A percentile compares a stretch with the other conserved stretches of the same genome.
phyloP scores from a whole-genome alignment of 345 rosid genomes.

The Brassica nigra region DNA sequence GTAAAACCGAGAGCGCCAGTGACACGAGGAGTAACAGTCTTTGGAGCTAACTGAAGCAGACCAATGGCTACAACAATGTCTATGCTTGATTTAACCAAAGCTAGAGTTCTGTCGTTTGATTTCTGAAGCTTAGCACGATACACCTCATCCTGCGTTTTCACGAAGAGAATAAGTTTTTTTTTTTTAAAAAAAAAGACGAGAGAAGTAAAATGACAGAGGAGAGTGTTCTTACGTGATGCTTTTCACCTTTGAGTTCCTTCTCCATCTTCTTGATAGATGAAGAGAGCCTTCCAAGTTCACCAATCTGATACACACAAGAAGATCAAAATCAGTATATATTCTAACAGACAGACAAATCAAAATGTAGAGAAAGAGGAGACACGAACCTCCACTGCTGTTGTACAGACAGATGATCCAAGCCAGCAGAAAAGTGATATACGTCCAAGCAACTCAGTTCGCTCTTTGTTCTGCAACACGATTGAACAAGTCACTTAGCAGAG shows the following conservation, averaged over 20 bases:
- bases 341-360: neutral
- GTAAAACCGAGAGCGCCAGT: conserved; percentile 86
- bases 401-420: conserved; percentile 88
- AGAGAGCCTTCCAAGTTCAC: conserved; percentile 90
- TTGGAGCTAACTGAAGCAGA: conserved; percentile 87
- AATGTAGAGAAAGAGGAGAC: neutral
- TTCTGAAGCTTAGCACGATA: conserved; percentile 73
- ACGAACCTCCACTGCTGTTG: conserved; percentile 82
- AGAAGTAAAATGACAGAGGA: neutral
- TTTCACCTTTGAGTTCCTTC: conserved; percentile 72
- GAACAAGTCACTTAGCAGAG: conserved; percentile 10
- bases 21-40: conserved; percentile 87
- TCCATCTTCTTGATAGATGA: conserved; percentile 77
- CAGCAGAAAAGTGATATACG: conserved; percentile 90
- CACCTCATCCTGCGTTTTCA: conserved; percentile 62
- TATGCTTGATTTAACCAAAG: conserved; percentile 78
- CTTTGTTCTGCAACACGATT: conserved; percentile 69
- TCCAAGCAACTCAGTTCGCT: conserved; percentile 74
- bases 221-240: conserved; percentile 52
- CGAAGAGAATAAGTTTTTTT: neutral
- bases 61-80: conserved; percentile 88
- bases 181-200: neutral
- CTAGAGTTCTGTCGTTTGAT: conserved; percentile 84
- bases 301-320: conserved; percentile 50
- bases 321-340: neutral